phyloP scores from a whole-genome alignment of 495 filamentous ascomycete species.

The Neurospora sp. region DNA sequence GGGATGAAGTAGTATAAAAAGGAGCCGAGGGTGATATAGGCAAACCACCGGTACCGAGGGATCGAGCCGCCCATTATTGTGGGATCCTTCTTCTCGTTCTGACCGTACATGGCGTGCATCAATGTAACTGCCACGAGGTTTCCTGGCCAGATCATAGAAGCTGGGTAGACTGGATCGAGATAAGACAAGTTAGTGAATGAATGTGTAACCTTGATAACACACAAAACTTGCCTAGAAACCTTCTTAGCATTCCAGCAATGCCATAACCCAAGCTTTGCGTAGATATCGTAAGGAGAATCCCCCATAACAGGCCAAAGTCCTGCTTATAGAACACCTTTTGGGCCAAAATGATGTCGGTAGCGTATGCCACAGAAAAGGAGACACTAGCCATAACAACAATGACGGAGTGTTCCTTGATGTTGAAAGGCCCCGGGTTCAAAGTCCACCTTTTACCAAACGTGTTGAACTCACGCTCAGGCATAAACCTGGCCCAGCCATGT shows the following conservation, averaged over 20 bases:
- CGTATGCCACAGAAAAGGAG: slow-evolving; percentile 51
- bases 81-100: slow-evolving; percentile 33
- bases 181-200: not conserved
- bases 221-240: slow-evolving; percentile 35
- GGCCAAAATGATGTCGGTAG: slow-evolving; percentile 59
- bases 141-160: slow-evolving; percentile 68
- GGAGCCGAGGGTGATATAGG: slow-evolving; percentile 35
- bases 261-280: slow-evolving; percentile 68
- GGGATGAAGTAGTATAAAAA: slow-evolving; percentile 54
- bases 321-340: slow-evolving; percentile 57
- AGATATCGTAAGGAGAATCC: slow-evolving; percentile 56
- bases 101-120: slow-evolving; percentile 63
- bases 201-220: not conserved
- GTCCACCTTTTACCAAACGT: slow-evolving; percentile 46
- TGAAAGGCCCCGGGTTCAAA: slow-evolving; percentile 66
- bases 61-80: slow-evolving; percentile 44
- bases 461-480: slow-evolving; percentile 41
- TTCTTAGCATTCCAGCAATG: slow-evolving; percentile 54
- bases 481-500: slow-evolving; percentile 36
- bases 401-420: slow-evolving; percentile 70
- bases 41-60: slow-evolving; percentile 50
- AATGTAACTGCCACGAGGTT: slow-evolving; percentile 54
- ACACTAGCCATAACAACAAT: slow-evolving; percentile 66
- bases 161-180: slow-evolving; percentile 39
- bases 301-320: slow-evolving; percentile 56